Evolutionary conservation across 805 yeast species (phyloP), one percentile per base, ranked within the genome.

Genomic region (Saccharomycopsis sp.): DNA sequence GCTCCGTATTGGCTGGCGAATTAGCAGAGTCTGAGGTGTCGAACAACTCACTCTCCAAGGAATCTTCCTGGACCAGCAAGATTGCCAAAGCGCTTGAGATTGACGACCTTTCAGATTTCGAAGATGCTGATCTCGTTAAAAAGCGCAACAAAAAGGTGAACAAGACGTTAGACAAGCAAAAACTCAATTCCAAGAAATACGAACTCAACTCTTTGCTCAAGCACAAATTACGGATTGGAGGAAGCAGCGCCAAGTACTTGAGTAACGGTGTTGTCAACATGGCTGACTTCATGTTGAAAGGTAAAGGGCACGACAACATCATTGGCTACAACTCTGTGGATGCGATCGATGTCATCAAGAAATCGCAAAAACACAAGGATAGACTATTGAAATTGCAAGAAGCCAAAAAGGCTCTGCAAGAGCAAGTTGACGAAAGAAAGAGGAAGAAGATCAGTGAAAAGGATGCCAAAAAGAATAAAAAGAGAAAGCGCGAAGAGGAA

Each of bases 81-180:
- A 96, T 96, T 0, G 97, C 97, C 0, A 92, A 82, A 39, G 98
- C 92, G 38, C 67, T 92, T 42, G 98, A 95, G 6, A 61, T 88
- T 30, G 96, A 83, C 26, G 68, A 77, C 38, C 60, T 76, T 39
- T 65, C 72, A 34, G 88, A 80, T 42, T 62, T 81, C 33, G 87
- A 79, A 46, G 88, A 78, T 50, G 85, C 77, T 48, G 67, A 73
- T 32, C 60, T 82, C 39, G 73, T 73, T 48, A 76, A 77, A 54
- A 79, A 75, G 53, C 71, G 83, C 51, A 68, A 68, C 42, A 71
- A 72, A 51, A 73, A 68, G 50, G 66, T 67, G 46, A 69, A 63
- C 39, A 73, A 72, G 53, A 67, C 75, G 40, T 54, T 81, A 38
- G 63, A 67, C 16, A 72, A 71, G 49, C 68, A 65, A 16, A 75